These are phyloP conservation scores for Polyporus arcularius DNA, from an alignment of 768 basidiomycete species.

Conservation along the genomic window DNA sequence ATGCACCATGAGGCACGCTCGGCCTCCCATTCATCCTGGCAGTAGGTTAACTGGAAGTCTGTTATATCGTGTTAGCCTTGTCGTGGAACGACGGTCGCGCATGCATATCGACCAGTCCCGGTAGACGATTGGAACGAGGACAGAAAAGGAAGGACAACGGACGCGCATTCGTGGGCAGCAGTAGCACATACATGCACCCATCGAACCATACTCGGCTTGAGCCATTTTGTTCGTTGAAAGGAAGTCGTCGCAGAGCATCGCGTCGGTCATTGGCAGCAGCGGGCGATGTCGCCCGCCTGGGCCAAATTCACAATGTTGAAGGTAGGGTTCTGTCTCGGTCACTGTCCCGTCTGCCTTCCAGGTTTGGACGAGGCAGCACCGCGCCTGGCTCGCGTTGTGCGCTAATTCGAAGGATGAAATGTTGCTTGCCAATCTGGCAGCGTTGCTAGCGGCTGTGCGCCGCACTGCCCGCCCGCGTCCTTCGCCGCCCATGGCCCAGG, in stretches of 20 bases:
- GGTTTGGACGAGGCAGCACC: neutral
- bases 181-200: too few relatives aligned
- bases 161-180: too few relatives aligned
- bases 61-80: neutral
- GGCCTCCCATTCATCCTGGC: slow-evolving; percentile 58
- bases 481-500: too few relatives aligned
- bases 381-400: neutral
- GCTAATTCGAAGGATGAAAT: neutral
- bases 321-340: too few relatives aligned
- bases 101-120: neutral
- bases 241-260: too few relatives aligned
- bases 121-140: neutral
- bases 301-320: too few relatives aligned
- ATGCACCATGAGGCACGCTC: slow-evolving; percentile 79
- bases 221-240: too few relatives aligned
- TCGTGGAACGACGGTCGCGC: neutral
- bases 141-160: too few relatives aligned
- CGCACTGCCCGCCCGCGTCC: neutral
- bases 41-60: slow-evolving; percentile 78
- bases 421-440: neutral
- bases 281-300: too few relatives aligned
- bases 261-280: too few relatives aligned
- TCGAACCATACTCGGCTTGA: too few relatives aligned
- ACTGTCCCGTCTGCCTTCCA: neutral
- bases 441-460: neutral